Evolutionary conservation across 495 filamentous ascomycete genomes (phyloP).

Genomic region (Staphylotrichum longicolle): DNA sequence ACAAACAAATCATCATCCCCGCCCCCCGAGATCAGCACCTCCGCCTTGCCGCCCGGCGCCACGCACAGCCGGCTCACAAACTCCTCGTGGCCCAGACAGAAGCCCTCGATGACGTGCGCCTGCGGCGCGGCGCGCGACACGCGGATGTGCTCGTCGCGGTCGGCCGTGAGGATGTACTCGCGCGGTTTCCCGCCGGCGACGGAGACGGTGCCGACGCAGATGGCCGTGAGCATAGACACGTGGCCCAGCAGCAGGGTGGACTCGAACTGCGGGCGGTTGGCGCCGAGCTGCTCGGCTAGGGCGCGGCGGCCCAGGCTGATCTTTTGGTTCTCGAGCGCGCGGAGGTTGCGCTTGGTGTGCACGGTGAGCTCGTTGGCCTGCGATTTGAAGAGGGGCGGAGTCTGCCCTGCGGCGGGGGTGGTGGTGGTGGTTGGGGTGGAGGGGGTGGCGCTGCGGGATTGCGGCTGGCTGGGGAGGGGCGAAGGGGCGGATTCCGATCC

Average conservation of each 20-base stretch:
- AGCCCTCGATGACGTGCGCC: conserved; percentile 81
- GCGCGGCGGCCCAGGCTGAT: conserved; percentile 47
- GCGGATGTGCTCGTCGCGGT: conserved; percentile 96
- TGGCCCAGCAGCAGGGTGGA: conserved; percentile 80
- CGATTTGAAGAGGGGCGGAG: conserved; percentile 33
- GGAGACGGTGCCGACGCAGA: conserved; percentile 50
- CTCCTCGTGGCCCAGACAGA: conserved; percentile 79
- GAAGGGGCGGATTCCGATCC: background rate
- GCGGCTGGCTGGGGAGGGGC: background rate
- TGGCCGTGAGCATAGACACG: conserved; percentile 85
- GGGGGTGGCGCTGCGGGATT: conserved; percentile 28
- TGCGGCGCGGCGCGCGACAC: conserved; percentile 81
- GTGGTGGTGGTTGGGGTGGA: conserved; percentile 22
- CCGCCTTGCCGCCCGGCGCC: conserved; percentile 46
- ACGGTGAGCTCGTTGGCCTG: conserved; percentile 74
- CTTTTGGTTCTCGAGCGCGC: conserved; percentile 69
- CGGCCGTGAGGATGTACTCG: conserved; percentile 79
- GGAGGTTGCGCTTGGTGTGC: conserved; percentile 75
- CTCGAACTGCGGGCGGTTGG: conserved; percentile 57
- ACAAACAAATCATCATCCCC: conserved; percentile 74
- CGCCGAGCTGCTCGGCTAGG: conserved; percentile 39
- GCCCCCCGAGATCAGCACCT: conserved; percentile 76
- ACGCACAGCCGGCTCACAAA: conserved; percentile 77
- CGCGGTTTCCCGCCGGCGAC: conserved; percentile 22
- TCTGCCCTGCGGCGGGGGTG: conserved; percentile 4